Conservation (phyloP, 805 yeast genomes). For the Schwanniomyces yamadae region DNA sequence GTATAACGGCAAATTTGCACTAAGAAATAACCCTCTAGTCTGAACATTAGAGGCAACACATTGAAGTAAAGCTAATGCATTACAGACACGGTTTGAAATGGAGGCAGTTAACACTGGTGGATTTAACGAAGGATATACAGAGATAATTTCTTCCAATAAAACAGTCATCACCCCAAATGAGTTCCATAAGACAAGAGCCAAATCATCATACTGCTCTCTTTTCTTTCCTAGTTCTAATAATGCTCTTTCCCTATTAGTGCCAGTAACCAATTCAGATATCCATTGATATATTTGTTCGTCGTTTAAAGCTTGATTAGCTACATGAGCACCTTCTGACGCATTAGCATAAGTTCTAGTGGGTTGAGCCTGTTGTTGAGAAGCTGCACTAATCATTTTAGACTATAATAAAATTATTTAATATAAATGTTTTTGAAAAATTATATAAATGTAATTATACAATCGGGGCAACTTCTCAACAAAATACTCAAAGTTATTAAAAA, state of each 20-base stretch:
- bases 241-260: slow-evolving; percentile 91
- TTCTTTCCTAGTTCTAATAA: slow-evolving; percentile 88
- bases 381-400: slow-evolving; percentile 9
- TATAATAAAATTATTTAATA: background rate
- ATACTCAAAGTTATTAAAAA: background rate
- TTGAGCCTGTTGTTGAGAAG: slow-evolving; percentile 10
- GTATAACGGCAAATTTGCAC: slow-evolving; percentile 89
- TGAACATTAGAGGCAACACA: slow-evolving; percentile 96
- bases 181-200: slow-evolving; percentile 91
- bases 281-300: slow-evolving; percentile 86
- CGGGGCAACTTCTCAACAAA: too few relatives aligned
- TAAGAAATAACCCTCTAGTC: slow-evolving; percentile 78
- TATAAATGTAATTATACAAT: too few relatives aligned
- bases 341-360: background rate
- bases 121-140: slow-evolving; percentile 84
- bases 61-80: slow-evolving; percentile 89
- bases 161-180: slow-evolving; percentile 96
- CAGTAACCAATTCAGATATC: slow-evolving; percentile 87
- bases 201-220: slow-evolving; percentile 90
- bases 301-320: slow-evolving; percentile 29
- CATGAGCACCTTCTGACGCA: slow-evolving; percentile 5
- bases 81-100: slow-evolving; percentile 91
- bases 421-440: too few relatives aligned
- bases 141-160: slow-evolving; percentile 80
- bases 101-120: slow-evolving; percentile 85